A percentile compares a stretch with the other conserved stretches of the same genome.
phyloP scores from a whole-genome alignment of 176 grass and related monocot species.

The Hordeum vulgare region DNA sequence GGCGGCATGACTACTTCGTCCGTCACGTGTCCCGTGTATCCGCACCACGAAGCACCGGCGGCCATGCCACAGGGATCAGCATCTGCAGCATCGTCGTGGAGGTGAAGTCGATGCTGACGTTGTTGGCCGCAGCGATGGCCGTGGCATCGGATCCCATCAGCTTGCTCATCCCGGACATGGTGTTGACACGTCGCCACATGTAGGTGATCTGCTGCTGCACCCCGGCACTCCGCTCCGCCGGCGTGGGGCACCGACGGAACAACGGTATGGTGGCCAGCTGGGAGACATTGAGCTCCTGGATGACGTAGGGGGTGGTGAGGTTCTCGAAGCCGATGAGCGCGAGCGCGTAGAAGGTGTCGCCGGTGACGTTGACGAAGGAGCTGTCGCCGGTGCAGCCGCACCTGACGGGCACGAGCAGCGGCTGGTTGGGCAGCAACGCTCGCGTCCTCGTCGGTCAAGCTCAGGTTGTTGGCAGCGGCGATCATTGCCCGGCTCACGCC shows the following conservation, averaged over 20 bases:
- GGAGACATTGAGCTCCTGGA: conserved; percentile 20
- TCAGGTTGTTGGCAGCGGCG: conserved; percentile 40
- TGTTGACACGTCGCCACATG: conserved; percentile 36
- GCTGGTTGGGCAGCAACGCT: conserved; percentile 36
- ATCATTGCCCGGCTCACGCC: conserved; percentile 34
- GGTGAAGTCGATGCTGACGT: conserved; percentile 16
- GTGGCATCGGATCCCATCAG: conserved; percentile 5
- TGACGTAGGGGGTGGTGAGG: conserved; percentile 20
- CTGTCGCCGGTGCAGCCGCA: conserved; percentile 39
- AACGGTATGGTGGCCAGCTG: conserved; percentile 44
- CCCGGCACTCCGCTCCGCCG: neutral
- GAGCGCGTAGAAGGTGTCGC: conserved; percentile 42
- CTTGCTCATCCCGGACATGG: conserved; percentile 25
- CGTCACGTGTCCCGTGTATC: no score
- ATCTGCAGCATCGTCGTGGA: conserved; percentile 19
- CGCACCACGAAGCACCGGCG: conserved; percentile 35
- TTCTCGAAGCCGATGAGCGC: conserved; percentile 26
- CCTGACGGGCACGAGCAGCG: conserved; percentile 37
- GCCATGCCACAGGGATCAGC: conserved; percentile 40
- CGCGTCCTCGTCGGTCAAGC: conserved; percentile 38
- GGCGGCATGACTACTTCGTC: no score
- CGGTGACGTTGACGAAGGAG: conserved; percentile 41
- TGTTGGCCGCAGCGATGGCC: conserved; percentile 37
- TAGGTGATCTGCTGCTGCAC: conserved; percentile 30
- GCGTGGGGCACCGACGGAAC: conserved; percentile 41